Conservation (phyloP, 345 rosid genomes). For the Ceriops tagal region DNA sequence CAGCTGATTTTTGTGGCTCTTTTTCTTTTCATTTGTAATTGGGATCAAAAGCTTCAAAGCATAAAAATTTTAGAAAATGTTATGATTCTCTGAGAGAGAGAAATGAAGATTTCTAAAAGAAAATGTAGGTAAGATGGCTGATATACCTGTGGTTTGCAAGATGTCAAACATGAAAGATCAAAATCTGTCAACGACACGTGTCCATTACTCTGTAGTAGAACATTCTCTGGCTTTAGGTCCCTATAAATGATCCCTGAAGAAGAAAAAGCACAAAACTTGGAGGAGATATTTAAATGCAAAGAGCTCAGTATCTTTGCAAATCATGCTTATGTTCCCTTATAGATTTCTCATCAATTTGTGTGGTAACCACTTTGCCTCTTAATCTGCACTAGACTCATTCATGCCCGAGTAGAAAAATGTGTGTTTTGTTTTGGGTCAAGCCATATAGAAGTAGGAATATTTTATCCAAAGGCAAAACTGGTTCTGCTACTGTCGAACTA, state of each 20-base stretch:
- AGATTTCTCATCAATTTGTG: too few species aligned
- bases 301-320: background rate
- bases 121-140: background rate
- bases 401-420: too few species aligned
- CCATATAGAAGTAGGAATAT: too few species aligned
- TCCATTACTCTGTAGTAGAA: constrained; percentile 70
- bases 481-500: too few species aligned
- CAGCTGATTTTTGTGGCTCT: constrained; percentile 43
- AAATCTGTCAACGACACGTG: constrained; percentile 84
- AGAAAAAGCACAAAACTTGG: constrained; percentile 1
- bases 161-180: constrained; percentile 90
- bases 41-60: constrained; percentile 65
- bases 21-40: constrained; percentile 54
- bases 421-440: too few species aligned
- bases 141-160: constrained; percentile 84
- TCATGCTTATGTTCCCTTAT: background rate
- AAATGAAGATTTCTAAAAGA: background rate
- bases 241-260: constrained; percentile 79
- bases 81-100: background rate
- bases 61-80: background rate
- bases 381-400: too few species aligned
- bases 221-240: constrained; percentile 89
- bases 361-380: too few species aligned
- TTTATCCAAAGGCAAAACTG: too few species aligned
- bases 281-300: background rate